Evolutionary conservation across 2,329 filamentous ascomycete species (phyloP).

Genomic region (Monosporascus sp.): DNA sequence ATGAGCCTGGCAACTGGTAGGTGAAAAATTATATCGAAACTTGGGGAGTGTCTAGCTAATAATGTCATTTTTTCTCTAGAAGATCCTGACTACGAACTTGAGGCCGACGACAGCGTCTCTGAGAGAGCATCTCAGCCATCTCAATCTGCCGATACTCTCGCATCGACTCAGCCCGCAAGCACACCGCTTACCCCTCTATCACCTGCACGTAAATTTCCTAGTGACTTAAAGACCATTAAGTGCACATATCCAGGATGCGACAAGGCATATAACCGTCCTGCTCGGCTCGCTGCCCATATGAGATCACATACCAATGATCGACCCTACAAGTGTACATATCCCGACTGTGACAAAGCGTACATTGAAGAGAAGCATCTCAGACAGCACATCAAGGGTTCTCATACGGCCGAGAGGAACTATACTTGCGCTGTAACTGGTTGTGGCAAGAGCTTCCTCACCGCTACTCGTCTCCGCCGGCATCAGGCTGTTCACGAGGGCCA

Average conservation of each 20-base stretch:
- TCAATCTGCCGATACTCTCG: slow-evolving; percentile 10
- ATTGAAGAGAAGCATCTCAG: slow-evolving; percentile 80
- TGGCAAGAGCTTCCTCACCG: slow-evolving; percentile 74
- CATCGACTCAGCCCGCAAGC: slow-evolving; percentile 18
- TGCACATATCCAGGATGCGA: slow-evolving; percentile 70
- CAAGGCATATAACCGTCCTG: slow-evolving; percentile 84
- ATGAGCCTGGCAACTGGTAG: slow-evolving; percentile 2
- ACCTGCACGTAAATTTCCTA: slow-evolving; percentile 53
- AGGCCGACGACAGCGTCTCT: slow-evolving; percentile 10
- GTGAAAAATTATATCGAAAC: slow-evolving; percentile 56
- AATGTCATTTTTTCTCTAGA: slow-evolving; percentile 1
- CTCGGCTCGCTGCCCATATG: slow-evolving; percentile 71
- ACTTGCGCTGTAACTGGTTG: slow-evolving; percentile 68
- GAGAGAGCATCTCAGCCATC: slow-evolving; percentile 10
- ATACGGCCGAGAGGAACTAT: slow-evolving; percentile 65
- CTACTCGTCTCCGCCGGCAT: slow-evolving; percentile 71
- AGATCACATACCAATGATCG: slow-evolving; percentile 82
- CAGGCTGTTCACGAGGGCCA: slow-evolving; percentile 71
- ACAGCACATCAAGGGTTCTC: slow-evolving; percentile 78
- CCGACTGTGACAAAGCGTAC: slow-evolving; percentile 76
- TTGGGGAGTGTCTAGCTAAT: slow-evolving; percentile 11
- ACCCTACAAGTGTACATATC: slow-evolving; percentile 65
- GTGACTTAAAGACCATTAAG: slow-evolving; percentile 68
- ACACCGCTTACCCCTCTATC: slow-evolving; percentile 47
- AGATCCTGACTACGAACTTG: slow-evolving; percentile 1